These are phyloP conservation scores for Exserohilum rostratum DNA, from an alignment of 2,329 filamentous ascomycete genomes.

Conservation along the genomic window DNA sequence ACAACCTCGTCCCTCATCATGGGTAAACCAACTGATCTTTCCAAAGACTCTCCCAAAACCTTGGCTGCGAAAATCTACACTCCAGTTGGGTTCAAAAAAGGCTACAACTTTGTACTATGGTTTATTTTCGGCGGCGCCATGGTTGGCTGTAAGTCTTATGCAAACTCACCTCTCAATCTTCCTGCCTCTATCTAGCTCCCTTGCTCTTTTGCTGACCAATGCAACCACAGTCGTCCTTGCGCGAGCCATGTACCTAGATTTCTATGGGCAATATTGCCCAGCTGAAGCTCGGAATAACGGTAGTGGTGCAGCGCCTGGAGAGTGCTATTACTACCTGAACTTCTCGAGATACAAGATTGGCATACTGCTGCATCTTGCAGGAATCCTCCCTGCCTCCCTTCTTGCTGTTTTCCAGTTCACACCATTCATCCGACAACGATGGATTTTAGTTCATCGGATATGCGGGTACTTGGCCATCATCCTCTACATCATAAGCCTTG, in stretches of 20 bases:
- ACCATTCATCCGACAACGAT: conserved; percentile 54
- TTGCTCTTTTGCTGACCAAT: too few relatives aligned
- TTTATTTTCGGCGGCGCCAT: too few relatives aligned
- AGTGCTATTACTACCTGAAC: conserved; percentile 52
- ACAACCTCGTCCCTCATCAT: too few relatives aligned
- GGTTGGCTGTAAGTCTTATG: too few relatives aligned
- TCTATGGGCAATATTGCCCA: conserved; percentile 43
- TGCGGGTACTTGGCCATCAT: conserved; percentile 63
- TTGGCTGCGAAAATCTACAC: too few relatives aligned
- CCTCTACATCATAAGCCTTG: conserved; percentile 55
- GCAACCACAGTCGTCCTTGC: conserved; percentile 55
- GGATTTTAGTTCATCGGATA: conserved; percentile 63
- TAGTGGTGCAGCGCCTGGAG: conserved; percentile 48
- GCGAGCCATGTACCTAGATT: conserved; percentile 57
- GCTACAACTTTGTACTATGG: too few relatives aligned
- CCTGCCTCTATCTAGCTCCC: too few relatives aligned
- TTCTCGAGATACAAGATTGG: conserved; percentile 44
- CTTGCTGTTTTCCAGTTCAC: conserved; percentile 52
- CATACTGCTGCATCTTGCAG: conserved; percentile 52
- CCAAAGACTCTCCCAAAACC: too few relatives aligned
- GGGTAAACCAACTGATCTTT: too few relatives aligned
- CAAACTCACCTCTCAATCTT: too few relatives aligned
- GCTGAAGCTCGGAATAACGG: conserved; percentile 16
- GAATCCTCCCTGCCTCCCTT: conserved; percentile 49
- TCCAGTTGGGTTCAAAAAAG: too few relatives aligned